Evolutionary conservation across 2,329 filamentous ascomycete species (phyloP).

Genomic region (Pestalotiopsis sp.): DNA sequence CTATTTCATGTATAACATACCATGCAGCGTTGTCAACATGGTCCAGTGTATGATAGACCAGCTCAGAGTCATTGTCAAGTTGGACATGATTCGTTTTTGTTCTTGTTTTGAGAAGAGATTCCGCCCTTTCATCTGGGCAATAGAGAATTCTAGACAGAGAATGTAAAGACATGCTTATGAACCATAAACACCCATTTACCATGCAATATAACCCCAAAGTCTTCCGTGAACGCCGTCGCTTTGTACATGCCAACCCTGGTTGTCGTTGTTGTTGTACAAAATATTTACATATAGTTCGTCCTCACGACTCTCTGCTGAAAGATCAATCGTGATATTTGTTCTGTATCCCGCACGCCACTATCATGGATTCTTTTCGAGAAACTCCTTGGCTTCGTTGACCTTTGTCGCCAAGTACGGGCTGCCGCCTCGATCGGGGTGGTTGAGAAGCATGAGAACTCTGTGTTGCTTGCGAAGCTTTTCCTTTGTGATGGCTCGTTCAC

Average conservation of each 20-base stretch:
- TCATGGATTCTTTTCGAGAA: constrained; percentile 74
- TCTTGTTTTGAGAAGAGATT: constrained; percentile 9
- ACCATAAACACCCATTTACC: constrained; percentile 11
- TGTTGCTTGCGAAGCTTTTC: constrained; percentile 96
- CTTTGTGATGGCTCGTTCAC: constrained; percentile 85
- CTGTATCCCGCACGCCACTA: not conserved
- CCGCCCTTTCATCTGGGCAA: not conserved
- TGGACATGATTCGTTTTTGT: not conserved
- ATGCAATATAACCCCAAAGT: constrained; percentile 11
- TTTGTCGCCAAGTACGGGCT: constrained; percentile 97
- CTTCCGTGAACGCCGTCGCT: constrained; percentile 13
- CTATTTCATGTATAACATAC: too few relatives aligned
- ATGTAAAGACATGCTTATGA: constrained; percentile 4
- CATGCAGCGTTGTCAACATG: too few relatives aligned
- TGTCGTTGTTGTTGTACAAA: constrained; percentile 12
- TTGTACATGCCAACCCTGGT: constrained; percentile 14
- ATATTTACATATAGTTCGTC: constrained; percentile 11
- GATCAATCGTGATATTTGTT: not conserved
- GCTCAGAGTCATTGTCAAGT: not conserved
- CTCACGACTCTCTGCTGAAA: not conserved
- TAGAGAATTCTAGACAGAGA: constrained; percentile 3
- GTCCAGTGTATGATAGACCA: not conserved
- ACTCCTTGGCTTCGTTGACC: constrained; percentile 97
- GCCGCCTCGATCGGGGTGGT: constrained; percentile 96
- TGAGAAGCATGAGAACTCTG: constrained; percentile 92